These are phyloP conservation scores for Spathaspora boniae DNA, from an alignment of 805 yeast species.

Conservation along the genomic window DNA sequence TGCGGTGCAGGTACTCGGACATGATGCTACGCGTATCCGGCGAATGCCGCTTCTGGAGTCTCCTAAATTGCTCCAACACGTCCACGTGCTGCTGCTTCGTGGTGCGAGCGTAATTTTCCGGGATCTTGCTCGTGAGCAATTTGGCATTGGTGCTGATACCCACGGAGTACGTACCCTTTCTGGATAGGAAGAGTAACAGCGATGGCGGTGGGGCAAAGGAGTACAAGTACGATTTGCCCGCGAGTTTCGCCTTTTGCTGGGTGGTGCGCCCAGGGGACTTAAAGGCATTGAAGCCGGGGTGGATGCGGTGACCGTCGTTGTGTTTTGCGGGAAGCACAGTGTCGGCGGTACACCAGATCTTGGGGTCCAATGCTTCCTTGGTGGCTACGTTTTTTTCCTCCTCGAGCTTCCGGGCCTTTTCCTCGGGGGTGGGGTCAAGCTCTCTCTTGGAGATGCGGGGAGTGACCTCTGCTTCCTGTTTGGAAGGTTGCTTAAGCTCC, in stretches of 20 bases:
- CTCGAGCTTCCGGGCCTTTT: conserved; percentile 6
- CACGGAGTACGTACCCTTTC: conserved; percentile 31
- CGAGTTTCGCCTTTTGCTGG: conserved; percentile 22
- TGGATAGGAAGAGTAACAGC: conserved; percentile 35
- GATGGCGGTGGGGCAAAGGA: conserved; percentile 37
- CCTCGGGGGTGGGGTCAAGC: neutral
- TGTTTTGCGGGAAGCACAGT: conserved; percentile 13
- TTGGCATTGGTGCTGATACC: conserved; percentile 12
- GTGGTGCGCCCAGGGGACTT: conserved; percentile 27
- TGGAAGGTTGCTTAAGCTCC: conserved; percentile 1
- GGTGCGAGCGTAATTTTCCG: conserved; percentile 16
- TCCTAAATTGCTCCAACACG: conserved; percentile 18
- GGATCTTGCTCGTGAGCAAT: conserved; percentile 21
- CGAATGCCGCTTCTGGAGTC: conserved; percentile 15
- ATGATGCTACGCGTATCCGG: conserved; percentile 22
- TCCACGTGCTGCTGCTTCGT: conserved; percentile 10
- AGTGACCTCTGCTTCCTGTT: conserved; percentile 4
- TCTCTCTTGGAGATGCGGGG: neutral
- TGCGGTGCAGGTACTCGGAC: conserved; percentile 22
- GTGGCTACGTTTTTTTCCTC: conserved; percentile 8
- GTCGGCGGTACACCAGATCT: conserved; percentile 19
- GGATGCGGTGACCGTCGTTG: conserved; percentile 18
- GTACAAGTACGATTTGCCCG: conserved; percentile 40
- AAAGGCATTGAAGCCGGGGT: conserved; percentile 39
- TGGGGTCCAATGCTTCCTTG: neutral